These are phyloP conservation scores for Eucalyptus albens DNA, from an alignment of 345 rosid genomes.

Conservation along the genomic window DNA sequence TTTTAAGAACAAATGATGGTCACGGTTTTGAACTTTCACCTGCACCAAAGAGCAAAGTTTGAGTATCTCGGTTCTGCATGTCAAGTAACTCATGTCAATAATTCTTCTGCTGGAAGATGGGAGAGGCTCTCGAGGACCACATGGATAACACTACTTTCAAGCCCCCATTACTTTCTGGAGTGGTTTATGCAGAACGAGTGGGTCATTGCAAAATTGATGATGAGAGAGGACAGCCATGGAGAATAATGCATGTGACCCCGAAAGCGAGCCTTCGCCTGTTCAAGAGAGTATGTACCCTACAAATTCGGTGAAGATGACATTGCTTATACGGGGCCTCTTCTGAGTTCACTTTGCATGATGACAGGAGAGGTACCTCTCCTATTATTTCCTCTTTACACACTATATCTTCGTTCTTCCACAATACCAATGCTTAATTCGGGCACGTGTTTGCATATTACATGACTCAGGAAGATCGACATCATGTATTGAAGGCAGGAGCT, in stretches of 20 bases:
- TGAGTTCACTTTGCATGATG: neutral
- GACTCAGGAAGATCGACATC: neutral
- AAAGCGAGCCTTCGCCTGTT: neutral
- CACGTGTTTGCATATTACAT: neutral
- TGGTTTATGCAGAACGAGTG: neutral
- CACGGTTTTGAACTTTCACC: accelerated
- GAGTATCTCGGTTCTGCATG: neutral
- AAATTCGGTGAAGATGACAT: too few species aligned
- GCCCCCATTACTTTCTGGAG: neutral
- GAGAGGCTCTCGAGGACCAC: accelerated
- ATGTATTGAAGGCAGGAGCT: neutral
- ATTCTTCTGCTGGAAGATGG: neutral
- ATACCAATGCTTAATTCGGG: accelerated
- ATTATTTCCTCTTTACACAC: neutral
- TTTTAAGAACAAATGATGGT: neutral
- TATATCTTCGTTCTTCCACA: accelerated
- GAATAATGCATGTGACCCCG: too few species aligned
- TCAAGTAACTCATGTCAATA: neutral
- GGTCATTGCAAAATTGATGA: neutral
- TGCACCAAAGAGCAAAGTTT: neutral
- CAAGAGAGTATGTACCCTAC: accelerated
- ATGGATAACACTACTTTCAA: neutral
- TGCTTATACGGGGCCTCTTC: neutral
- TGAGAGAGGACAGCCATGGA: neutral
- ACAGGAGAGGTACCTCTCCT: neutral